Base-by-base conservation (phyloP, 768 basidiomycete species). In the Strobilomyces confusus region DNA sequence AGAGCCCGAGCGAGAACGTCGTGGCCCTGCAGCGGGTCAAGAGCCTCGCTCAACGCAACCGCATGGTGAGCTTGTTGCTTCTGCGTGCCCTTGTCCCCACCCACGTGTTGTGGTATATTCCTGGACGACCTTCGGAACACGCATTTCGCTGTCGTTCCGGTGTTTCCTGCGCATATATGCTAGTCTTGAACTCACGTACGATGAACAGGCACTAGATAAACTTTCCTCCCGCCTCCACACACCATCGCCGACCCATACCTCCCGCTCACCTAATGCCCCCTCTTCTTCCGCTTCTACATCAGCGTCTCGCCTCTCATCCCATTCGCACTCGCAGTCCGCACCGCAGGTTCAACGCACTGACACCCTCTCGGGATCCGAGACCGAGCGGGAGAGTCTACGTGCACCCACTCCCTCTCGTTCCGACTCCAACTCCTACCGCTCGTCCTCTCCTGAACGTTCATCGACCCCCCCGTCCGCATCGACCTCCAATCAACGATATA, bases 361-460 rank as follows among this genome's bases (percentile, higher is more conserved):
- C 46, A 73, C 69, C 30, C 76, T 77, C 49, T 91, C 89, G 8
- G 89, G 89, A 30, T 91, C 88, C 3, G 90, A 91, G 67, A 92
- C 89, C 0, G 90, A 92, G 67, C 82, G 87, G 41, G 88, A 90
- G 68, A 78, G 75, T 36, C 61, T 67, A 36, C 67, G 67, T 64
- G 69, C 66, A 8, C 64, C 64, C 15, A 55, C 67, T 50, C 64
- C 70, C 56, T 61, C 70, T 50, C 55, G 67, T 56, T 62, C 63
- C 41, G 63, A 67, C 63, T 57, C 66, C 26, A 52, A 60, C 51
- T 63, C 65, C n/a, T 65, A 64, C 38, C 68, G 68, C 3, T 74
- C 77, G 17, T 71, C 70, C 9, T 78, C 74, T 48, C 68, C 68
- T 22, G 75, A 75, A 40, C 67, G 67, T 42, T 59, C 71, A 17